These are phyloP conservation scores for Alternaria gansuensis DNA, from an alignment of 2,329 filamentous ascomycete genomes.

Conservation along the genomic window DNA sequence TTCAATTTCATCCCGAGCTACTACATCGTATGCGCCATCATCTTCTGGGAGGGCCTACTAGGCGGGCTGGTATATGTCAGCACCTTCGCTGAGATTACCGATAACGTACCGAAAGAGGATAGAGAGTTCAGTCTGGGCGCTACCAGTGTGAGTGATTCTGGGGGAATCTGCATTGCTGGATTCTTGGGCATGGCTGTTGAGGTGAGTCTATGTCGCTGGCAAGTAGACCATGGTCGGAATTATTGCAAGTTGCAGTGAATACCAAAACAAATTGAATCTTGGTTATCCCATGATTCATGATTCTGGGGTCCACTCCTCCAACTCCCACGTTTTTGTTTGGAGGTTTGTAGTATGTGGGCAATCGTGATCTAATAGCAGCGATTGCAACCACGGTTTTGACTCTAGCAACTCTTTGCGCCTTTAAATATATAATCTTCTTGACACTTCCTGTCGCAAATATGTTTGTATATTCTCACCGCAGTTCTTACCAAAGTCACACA, in stretches of 20 bases:
- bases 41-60: conserved; percentile 94
- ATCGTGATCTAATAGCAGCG: not conserved
- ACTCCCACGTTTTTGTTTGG: not conserved
- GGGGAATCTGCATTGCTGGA: conserved; percentile 86
- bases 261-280: not conserved
- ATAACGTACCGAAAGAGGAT: conserved; percentile 77
- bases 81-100: conserved; percentile 93
- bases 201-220: conserved; percentile 81
- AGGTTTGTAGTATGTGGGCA: not conserved
- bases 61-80: conserved; percentile 89
- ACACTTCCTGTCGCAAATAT: not conserved
- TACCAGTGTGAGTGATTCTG: conserved; percentile 91
- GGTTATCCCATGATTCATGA: conserved; percentile 2
- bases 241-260: conserved; percentile 54
- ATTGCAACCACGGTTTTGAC: not conserved
- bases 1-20: conserved; percentile 51
- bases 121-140: conserved; percentile 91
- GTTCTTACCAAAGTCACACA: too few relatives aligned
- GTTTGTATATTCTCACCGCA: not conserved
- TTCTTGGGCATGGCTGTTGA: conserved; percentile 86
- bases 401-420: not conserved
- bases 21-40: conserved; percentile 81
- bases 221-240: conserved; percentile 79
- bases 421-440: not conserved
- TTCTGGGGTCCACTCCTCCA: not conserved